Evolutionary conservation across 176 grass and related monocot genomes (phyloP), one percentile per base, ranked within the genome.

Genomic region (Areca catechu): DNA sequence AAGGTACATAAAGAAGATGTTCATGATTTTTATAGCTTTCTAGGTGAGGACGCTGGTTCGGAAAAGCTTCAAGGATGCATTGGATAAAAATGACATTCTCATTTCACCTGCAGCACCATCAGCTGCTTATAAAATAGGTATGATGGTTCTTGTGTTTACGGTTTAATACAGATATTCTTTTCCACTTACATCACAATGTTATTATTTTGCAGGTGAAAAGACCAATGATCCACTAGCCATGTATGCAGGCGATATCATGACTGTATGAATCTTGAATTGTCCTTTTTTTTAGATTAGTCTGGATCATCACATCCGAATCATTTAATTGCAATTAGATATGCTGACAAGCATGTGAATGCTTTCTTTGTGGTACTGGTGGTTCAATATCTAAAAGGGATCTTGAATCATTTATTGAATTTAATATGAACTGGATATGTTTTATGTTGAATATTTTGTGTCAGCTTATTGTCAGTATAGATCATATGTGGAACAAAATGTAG

Each of bases 241-340:
- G 92, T 88, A 97, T 0, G 83, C 86, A 3, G 92, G 92, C 71
- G 92, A 97, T 60, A 91, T 88, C 77, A 91, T 91, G 92, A 97
- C 92, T 69, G 92, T 91, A 97, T 71, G 56, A 62, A 62, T 60
- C 70, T 29, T 18, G 1, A 43, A 24, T 65, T 20, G 6, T n/a
- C 48, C 17, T 23, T 70, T 15, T 20, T 59, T 21, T 34, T 2
- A 19, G 3, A 25, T n/a, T 53, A 2, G 0, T 52, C 14, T 25
- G 5, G 6, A 5, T 30, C 7, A 43, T 43, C 10, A 9, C 9
- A 14, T 14, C 34, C 12, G 34, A 43, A 43, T 43, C 34, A 6
- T 14, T 43, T 43, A 43, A 12, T 43, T 43, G 9, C 10, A 2
- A 43, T 12, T 10, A 43, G 9, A 43, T 43, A 43, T 43, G 9